Conservation (phyloP, 148 eudicot genomes). For the Simmondsia chinensis region DNA sequence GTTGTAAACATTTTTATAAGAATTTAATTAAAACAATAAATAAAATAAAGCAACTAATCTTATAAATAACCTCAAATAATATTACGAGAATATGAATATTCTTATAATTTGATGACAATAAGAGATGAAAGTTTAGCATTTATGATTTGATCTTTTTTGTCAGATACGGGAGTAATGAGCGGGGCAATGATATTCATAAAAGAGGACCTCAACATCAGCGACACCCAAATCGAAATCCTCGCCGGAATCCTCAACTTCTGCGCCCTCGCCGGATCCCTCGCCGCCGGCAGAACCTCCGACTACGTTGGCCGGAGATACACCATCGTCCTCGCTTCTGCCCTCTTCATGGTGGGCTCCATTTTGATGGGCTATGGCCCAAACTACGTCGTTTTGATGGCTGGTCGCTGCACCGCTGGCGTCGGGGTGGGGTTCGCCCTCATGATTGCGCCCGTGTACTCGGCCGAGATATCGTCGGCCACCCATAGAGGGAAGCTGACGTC, state of each 20-base stretch:
- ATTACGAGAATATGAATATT: too few relatives aligned
- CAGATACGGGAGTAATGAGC: conserved; percentile 88
- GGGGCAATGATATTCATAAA: conserved; percentile 75
- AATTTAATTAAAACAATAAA: too few relatives aligned
- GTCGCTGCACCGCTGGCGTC: conserved; percentile 59
- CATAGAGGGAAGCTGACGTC: conserved; percentile 61
- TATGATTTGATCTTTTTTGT: neutral
- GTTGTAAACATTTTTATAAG: too few relatives aligned
- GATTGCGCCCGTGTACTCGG: conserved; percentile 73
- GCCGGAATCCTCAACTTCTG: conserved; percentile 65
- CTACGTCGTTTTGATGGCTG: conserved; percentile 36
- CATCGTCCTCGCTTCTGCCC: conserved; percentile 33
- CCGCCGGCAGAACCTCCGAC: conserved; percentile 68
- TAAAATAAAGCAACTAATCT: too few relatives aligned
- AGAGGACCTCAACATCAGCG: conserved; percentile 53
- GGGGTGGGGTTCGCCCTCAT: conserved; percentile 78
- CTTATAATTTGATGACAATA: too few relatives aligned
- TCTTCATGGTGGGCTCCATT: conserved; percentile 58
- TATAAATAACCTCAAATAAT: too few relatives aligned
- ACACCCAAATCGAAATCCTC: conserved; percentile 41
- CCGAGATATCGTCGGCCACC: conserved; percentile 59
- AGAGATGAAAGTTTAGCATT: neutral
- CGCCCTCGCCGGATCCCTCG: conserved; percentile 53
- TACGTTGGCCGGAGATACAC: conserved; percentile 67
- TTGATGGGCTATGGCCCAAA: conserved; percentile 70